Conservation (phyloP, 164 flowering plant species). For the Houttuynia cordata region DNA sequence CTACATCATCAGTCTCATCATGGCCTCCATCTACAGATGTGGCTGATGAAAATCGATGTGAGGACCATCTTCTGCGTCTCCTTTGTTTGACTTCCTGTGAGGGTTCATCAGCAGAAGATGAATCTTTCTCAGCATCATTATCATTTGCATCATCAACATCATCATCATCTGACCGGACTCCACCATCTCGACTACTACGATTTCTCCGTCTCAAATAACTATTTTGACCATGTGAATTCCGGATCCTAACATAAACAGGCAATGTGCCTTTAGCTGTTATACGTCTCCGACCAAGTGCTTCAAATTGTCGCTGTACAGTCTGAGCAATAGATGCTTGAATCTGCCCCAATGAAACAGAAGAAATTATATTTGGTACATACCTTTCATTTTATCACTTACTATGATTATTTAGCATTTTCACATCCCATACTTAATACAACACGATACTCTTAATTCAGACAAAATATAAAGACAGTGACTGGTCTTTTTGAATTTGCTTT, state of each 20-base stretch:
- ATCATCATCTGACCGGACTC: conserved; percentile 50
- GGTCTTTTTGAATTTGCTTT: too few relatives aligned
- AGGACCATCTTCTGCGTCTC: conserved; percentile 42
- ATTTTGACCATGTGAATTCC: conserved; percentile 14
- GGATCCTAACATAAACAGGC: conserved; percentile 32
- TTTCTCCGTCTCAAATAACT: conserved; percentile 32
- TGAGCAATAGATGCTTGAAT: conserved; percentile 90
- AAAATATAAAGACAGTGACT: not conserved
- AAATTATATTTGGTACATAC: not conserved
- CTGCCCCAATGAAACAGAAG: conserved; percentile 22
- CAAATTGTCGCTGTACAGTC: conserved; percentile 58
- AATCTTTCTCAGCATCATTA: conserved; percentile 46
- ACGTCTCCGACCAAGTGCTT: conserved; percentile 60
- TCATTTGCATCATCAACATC: conserved; percentile 49
- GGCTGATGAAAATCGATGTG: conserved; percentile 24
- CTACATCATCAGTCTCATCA: conserved; percentile 41
- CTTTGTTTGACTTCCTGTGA: conserved; percentile 35
- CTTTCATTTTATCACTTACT: not conserved
- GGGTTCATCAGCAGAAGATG: conserved; percentile 71
- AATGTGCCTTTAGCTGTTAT: conserved; percentile 32
- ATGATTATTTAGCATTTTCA: not conserved
- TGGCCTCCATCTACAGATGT: conserved; percentile 29
- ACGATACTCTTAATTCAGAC: not conserved
- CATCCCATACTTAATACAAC: not conserved
- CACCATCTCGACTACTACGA: conserved; percentile 25